Conservation (phyloP, 768 basidiomycete species). For the Gyrodon lividus region DNA sequence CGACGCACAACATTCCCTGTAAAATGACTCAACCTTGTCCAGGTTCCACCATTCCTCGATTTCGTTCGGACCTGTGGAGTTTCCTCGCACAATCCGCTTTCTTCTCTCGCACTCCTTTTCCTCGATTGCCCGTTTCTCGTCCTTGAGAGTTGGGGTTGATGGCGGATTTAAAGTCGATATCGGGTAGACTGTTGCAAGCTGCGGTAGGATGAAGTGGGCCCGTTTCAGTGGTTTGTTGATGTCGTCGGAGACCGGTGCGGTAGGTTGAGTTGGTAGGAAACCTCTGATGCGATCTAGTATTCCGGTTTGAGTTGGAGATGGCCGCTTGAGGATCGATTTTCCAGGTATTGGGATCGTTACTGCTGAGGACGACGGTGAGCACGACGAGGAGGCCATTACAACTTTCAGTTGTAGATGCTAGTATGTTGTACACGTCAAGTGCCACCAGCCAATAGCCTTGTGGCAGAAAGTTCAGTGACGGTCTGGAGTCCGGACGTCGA, state of each 20-base stretch:
- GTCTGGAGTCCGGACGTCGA: too few relatives aligned
- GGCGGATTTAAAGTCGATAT: conserved; percentile 86
- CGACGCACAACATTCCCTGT: conserved; percentile 79
- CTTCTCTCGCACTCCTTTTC: conserved; percentile 71
- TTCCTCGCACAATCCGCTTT: conserved; percentile 60
- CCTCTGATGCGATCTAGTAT: conserved; percentile 74
- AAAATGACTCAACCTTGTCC: conserved; percentile 82
- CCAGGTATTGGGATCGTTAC: conserved; percentile 79
- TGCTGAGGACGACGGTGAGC: conserved; percentile 74
- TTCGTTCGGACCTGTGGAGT: conserved; percentile 35
- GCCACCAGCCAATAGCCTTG: too few relatives aligned
- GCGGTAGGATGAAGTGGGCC: conserved; percentile 89
- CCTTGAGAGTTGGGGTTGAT: conserved; percentile 70
- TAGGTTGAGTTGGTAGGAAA: conserved; percentile 62
- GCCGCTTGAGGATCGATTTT: conserved; percentile 78
- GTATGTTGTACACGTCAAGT: too few relatives aligned
- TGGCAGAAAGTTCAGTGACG: too few relatives aligned
- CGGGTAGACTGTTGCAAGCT: conserved; percentile 86
- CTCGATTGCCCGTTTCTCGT: conserved; percentile 81
- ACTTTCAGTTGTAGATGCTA: too few relatives aligned
- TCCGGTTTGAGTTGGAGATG: conserved; percentile 64
- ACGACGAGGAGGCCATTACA: conserved; percentile 40
- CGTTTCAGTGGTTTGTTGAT: conserved; percentile 69
- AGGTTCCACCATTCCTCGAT: conserved; percentile 79
- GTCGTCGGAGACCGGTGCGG: conserved; percentile 34